Base-by-base conservation (phyloP, 352 stramenopile species). In the Elongisporangium undulatum region DNA sequence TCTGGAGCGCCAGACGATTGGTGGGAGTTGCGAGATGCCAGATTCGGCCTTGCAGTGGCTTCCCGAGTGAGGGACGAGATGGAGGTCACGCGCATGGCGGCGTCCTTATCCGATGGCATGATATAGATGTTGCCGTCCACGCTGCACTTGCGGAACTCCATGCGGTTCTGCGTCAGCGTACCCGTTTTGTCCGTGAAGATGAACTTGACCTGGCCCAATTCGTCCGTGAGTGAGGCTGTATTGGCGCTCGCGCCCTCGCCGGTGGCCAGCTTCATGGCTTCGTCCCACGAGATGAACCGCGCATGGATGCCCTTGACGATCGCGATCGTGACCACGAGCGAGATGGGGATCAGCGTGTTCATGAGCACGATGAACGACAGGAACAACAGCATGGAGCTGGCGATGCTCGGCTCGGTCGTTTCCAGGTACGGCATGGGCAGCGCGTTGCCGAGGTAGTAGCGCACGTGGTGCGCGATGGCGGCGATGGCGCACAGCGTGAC, bases 71-170 rank as follows among this genome's bases (percentile, higher is more conserved):
- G 56, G 3, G 74, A 69, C 17, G 75, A 68, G 20, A 82, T 71
- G 9, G 74, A 82, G 6, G 77, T 55, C 1, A 61, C 49, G 26
- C 65, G 72, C 4, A 68, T 19, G 0, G 60, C 59, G 2, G 77
- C 65, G 1, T 71, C 78, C 54, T 67, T 69, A n/a, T 79, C 74
- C 7, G 51, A 51, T 0, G 22, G 53, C 4, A 79, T 71, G 9
- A 86, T 77, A 70, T 97, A 98, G n/a, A 94, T 62, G 6, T 74
- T 64, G 19, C 92, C 90, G 55, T 89, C 87, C 15, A 98, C 89
- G 61, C 86, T 97, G 64, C 92, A 98, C 57, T 95, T 92, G 41
- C 97, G 96, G 63, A 99, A 99, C 52, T 94, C 85, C 95, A 98
- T 98, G 49, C 90, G 77, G 64, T 98, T 98, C 57, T 92, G 77